Evolutionary conservation across 1,139 yeast species (phyloP).

Genomic region (Scheffersomyces quercinus): DNA sequence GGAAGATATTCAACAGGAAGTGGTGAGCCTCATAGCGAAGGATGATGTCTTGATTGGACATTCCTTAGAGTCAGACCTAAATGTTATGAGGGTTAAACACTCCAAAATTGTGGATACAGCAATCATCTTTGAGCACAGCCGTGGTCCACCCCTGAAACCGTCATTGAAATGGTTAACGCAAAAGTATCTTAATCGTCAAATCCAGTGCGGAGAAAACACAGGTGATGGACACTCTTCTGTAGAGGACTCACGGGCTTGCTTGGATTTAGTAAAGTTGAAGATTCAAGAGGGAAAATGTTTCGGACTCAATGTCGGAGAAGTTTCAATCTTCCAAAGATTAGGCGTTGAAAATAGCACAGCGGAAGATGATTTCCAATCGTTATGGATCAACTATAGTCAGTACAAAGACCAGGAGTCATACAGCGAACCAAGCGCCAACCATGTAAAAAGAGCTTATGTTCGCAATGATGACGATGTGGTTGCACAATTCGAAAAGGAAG

Average conservation of each 20-base stretch:
- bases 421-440: slow-evolving; percentile 25
- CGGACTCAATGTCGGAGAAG: slow-evolving; percentile 54
- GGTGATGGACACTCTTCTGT: slow-evolving; percentile 78
- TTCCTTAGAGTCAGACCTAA: slow-evolving; percentile 68
- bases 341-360: slow-evolving; percentile 4
- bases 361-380: slow-evolving; percentile 23
- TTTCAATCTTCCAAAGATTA: slow-evolving; percentile 29
- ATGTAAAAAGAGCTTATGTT: slow-evolving; percentile 36
- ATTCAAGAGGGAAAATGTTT: slow-evolving; percentile 62
- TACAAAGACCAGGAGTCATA: slow-evolving; percentile 11
- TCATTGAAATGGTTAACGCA: slow-evolving; percentile 68
- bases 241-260: slow-evolving; percentile 82
- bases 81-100: slow-evolving; percentile 60
- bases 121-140: slow-evolving; percentile 64
- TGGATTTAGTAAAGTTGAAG: slow-evolving; percentile 73
- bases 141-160: slow-evolving; percentile 81
- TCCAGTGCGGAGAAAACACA: slow-evolving; percentile 58
- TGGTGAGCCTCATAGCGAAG: slow-evolving; percentile 47
- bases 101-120: slow-evolving; percentile 71
- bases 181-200: slow-evolving; percentile 52
- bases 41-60: slow-evolving; percentile 70
- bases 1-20: slow-evolving; percentile 61
- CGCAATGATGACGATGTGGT: slow-evolving; percentile 61
- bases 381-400: slow-evolving; percentile 38
- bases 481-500: slow-evolving; percentile 34